Conservation (phyloP, 1,284 basidiomycete species). For the Rhodotorula sp. region DNA sequence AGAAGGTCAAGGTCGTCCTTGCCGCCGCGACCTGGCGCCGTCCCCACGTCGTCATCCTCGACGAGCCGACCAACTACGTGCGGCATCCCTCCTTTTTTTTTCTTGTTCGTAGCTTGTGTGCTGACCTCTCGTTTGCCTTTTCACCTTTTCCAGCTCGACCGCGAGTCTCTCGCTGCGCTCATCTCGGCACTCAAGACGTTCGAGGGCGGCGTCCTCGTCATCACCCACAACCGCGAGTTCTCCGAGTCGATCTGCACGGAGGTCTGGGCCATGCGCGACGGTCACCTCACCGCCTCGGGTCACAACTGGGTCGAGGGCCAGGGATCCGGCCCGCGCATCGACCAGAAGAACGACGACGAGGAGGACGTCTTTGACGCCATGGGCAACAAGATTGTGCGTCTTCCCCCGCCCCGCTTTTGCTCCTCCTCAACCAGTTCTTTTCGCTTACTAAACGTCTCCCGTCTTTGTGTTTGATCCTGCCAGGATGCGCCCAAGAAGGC, state of each 20-base stretch:
- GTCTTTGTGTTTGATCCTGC: too few species aligned
- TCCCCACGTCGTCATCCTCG: conserved; percentile 94
- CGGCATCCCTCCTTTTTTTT: conserved; percentile 46
- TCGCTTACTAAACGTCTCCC: too few species aligned
- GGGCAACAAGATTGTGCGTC: conserved; percentile 66
- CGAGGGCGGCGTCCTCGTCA: conserved; percentile 64
- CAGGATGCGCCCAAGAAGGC: conserved; percentile 70
- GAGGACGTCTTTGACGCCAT: conserved; percentile 81
- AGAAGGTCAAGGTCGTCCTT: conserved; percentile 99
- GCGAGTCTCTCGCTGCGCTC: conserved; percentile 93
- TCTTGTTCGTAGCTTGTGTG: conserved; percentile 51
- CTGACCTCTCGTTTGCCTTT: conserved; percentile 59
- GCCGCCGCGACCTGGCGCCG: conserved; percentile 98
- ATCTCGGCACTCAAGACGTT: conserved; percentile 94
- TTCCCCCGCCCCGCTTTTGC: background rate
- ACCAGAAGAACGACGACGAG: conserved; percentile 80
- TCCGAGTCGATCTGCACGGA: conserved; percentile 81
- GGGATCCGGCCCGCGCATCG: conserved; percentile 81
- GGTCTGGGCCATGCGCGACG: conserved; percentile 57
- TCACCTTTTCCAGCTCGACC: conserved; percentile 62
- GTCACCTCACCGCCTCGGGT: conserved; percentile 47
- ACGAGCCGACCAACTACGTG: conserved; percentile 80
- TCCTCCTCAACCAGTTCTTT: too few species aligned
- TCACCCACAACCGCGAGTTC: conserved; percentile 82
- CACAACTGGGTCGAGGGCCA: conserved; percentile 79